phyloP scores from a whole-genome alignment of 2,329 filamentous ascomycete species.

The Sclerotinia borealis region DNA sequence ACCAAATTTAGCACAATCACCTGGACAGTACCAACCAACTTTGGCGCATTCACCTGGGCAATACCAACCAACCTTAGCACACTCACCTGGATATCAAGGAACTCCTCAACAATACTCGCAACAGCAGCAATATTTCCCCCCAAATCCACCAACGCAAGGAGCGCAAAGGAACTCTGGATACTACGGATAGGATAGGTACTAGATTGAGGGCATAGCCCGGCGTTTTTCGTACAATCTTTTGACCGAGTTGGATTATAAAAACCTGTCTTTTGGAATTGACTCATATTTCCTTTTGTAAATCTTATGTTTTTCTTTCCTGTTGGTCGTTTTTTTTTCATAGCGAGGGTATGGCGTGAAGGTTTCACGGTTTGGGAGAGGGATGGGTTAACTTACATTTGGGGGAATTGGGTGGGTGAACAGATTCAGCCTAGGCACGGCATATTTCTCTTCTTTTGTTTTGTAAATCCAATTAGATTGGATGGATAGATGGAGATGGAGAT shows the following conservation, averaged over 20 bases:
- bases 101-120: slow-evolving; percentile 17
- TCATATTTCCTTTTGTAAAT: neutral
- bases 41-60: slow-evolving; percentile 1
- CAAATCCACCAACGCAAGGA: slow-evolving; percentile 17
- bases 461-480: neutral
- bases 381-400: neutral
- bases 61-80: slow-evolving; percentile 4
- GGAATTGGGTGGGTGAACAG: neutral
- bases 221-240: neutral
- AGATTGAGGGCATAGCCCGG: neutral
- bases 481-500: neutral
- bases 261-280: neutral
- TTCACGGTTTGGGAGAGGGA: neutral
- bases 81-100: slow-evolving; percentile 11
- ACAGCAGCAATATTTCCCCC: slow-evolving; percentile 19
- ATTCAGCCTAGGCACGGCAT: neutral
- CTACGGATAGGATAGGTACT: slow-evolving; percentile 15
- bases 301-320: neutral
- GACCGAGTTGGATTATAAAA: neutral
- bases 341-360: neutral
- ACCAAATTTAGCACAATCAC: neutral
- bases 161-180: slow-evolving; percentile 17
- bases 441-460: neutral
- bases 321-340: neutral
- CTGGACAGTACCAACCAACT: neutral